Evolutionary conservation across 257 asterid genomes (phyloP).

Genomic region (Penstemon eatonii): DNA sequence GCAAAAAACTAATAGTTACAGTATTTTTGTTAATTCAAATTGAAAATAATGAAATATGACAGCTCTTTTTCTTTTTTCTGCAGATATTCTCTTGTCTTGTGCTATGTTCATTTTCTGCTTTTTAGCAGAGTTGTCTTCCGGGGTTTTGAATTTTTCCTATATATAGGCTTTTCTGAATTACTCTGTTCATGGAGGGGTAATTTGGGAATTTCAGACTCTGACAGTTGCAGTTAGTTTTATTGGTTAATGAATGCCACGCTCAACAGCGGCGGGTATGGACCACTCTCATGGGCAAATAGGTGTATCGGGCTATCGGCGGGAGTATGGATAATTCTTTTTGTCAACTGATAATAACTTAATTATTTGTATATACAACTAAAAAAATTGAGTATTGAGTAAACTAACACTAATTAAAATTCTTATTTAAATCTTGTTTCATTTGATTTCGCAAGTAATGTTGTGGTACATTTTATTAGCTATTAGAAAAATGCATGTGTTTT

Average conservation of each 20-base stretch:
- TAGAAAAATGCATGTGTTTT: too few relatives aligned
- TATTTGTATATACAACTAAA: too few relatives aligned
- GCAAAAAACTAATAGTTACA: neutral
- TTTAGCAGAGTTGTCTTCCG: conserved; percentile 32
- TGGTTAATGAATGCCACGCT: conserved; percentile 11
- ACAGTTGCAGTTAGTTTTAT: conserved; percentile 38
- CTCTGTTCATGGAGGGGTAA: conserved; percentile 28
- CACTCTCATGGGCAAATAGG: neutral
- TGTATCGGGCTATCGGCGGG: neutral
- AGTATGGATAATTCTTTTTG: neutral
- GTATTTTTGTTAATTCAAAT: conserved; percentile 3
- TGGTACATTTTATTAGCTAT: too few relatives aligned
- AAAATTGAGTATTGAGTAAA: too few relatives aligned
- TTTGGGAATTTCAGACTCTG: conserved; percentile 31
- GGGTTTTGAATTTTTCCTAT: conserved; percentile 14
- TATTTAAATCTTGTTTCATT: too few relatives aligned
- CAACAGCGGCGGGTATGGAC: conserved; percentile 28
- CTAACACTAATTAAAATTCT: too few relatives aligned
- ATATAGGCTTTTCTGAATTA: neutral
- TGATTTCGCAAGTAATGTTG: too few relatives aligned
- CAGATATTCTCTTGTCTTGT: conserved; percentile 30
- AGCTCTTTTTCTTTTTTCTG: neutral
- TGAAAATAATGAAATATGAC: neutral
- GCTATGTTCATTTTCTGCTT: conserved; percentile 24
- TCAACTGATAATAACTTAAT: too few relatives aligned